Evolutionary conservation across 2,329 filamentous ascomycete genomes (phyloP).

Genomic region (Pyrenochaeta sp.): DNA sequence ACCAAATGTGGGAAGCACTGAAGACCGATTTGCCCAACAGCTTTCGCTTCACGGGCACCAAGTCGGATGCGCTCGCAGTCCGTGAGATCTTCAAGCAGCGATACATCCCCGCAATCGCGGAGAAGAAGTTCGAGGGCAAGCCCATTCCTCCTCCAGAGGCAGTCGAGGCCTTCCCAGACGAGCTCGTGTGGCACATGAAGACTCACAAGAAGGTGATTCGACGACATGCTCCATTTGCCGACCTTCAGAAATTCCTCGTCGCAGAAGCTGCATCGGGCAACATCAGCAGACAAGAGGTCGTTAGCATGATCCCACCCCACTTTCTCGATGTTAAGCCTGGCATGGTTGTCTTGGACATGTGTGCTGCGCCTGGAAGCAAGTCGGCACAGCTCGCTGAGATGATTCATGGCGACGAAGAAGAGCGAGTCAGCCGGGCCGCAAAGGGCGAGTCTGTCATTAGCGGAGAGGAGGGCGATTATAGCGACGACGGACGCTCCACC

Average conservation of each 20-base stretch:
- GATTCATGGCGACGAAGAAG: slow-evolving; percentile 91
- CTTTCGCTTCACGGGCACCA: slow-evolving; percentile 96
- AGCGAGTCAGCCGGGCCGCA: slow-evolving; percentile 76
- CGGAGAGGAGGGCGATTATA: slow-evolving; percentile 59
- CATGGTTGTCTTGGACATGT: slow-evolving; percentile 94
- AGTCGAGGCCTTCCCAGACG: slow-evolving; percentile 92
- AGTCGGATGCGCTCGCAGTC: slow-evolving; percentile 91
- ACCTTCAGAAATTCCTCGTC: slow-evolving; percentile 97
- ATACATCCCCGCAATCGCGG: slow-evolving; percentile 89
- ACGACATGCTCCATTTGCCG: slow-evolving; percentile 90
- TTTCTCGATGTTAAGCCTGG: slow-evolving; percentile 90
- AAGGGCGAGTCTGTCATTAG: slow-evolving; percentile 69
- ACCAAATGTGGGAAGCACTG: slow-evolving; percentile 83
- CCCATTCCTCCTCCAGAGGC: slow-evolving; percentile 81
- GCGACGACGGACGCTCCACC: slow-evolving; percentile 85
- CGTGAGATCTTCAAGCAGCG: slow-evolving; percentile 85
- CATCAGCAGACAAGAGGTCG: slow-evolving; percentile 95
- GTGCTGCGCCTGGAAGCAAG: slow-evolving; percentile 96
- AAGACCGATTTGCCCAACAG: slow-evolving; percentile 91
- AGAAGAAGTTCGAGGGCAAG: slow-evolving; percentile 82
- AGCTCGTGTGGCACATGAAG: slow-evolving; percentile 97
- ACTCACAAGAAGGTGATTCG: slow-evolving; percentile 96
- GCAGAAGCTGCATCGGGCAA: slow-evolving; percentile 97
- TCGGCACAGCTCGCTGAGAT: slow-evolving; percentile 94
- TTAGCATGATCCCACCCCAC: slow-evolving; percentile 98